These are phyloP conservation scores for Clonostachys rosea DNA, from an alignment of 2,329 filamentous ascomycete species.

Conservation along the genomic window DNA sequence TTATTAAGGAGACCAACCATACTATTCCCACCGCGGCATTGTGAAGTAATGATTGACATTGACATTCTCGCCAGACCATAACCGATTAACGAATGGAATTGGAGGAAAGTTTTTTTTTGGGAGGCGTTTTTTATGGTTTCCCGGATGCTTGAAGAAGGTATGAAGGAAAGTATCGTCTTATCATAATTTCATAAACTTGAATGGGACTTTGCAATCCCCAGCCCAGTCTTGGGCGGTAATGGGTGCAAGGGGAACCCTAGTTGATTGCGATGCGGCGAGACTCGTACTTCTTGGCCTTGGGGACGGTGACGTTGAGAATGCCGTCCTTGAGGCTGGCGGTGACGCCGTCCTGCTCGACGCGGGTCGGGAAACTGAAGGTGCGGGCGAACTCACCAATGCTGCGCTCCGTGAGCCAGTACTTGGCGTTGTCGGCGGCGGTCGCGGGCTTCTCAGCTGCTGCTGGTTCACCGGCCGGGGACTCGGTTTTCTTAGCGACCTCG, in stretches of 20 bases:
- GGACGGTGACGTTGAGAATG: constrained; percentile 58
- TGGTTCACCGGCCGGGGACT: constrained; percentile 4
- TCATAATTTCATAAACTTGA: too few species aligned
- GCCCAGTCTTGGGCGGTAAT: neutral
- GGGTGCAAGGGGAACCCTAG: constrained; percentile 20
- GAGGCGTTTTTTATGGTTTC: too few species aligned
- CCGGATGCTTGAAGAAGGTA: too few species aligned
- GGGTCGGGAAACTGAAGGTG: constrained; percentile 62
- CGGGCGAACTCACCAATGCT: constrained; percentile 63
- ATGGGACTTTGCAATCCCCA: neutral
- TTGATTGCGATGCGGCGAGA: constrained; percentile 49
- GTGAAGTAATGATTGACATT: too few species aligned
- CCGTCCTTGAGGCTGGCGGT: constrained; percentile 61
- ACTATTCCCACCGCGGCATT: too few species aligned
- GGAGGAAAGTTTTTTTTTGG: too few species aligned
- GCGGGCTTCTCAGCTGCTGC: constrained; percentile 15
- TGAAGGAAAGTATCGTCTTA: too few species aligned
- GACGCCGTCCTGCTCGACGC: constrained; percentile 59
- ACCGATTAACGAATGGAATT: too few species aligned
- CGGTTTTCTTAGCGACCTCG: constrained; percentile 18
- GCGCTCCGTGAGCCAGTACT: constrained; percentile 70
- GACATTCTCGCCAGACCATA: too few species aligned
- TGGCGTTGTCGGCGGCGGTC: constrained; percentile 35
- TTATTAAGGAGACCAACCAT: too few species aligned
- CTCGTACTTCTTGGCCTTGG: constrained; percentile 60